phyloP scores from a whole-genome alignment of 257 asterid genomes.

The Nemophila menziesii region DNA sequence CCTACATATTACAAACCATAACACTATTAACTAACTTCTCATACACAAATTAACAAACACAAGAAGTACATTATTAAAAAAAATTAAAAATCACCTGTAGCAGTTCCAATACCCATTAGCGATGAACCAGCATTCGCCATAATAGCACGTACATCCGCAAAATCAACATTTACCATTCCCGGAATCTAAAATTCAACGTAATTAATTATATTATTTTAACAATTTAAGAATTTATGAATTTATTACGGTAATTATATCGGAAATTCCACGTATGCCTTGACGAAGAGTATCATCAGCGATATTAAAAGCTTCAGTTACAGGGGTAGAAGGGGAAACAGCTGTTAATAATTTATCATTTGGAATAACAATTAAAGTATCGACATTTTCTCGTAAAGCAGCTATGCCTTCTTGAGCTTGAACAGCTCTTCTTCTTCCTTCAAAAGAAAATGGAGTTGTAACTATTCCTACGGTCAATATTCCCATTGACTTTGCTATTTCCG shows the following conservation, averaged over 20 bases:
- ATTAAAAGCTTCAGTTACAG: slow-evolving; percentile 94
- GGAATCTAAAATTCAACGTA: slow-evolving; percentile 55
- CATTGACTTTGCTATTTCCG: slow-evolving; percentile 81
- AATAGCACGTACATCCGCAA: slow-evolving; percentile 95
- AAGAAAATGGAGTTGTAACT: slow-evolving; percentile 89
- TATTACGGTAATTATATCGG: slow-evolving; percentile 85
- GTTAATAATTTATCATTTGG: slow-evolving; percentile 84
- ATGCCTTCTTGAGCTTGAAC: slow-evolving; percentile 98
- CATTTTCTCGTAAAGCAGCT: slow-evolving; percentile 85
- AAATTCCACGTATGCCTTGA: slow-evolving; percentile 96
- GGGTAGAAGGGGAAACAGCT: slow-evolving; percentile 90
- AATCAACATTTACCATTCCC: slow-evolving; percentile 90
- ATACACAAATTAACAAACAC: neutral
- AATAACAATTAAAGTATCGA: slow-evolving; percentile 87
- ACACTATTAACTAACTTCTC: slow-evolving; percentile 7
- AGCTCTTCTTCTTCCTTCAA: slow-evolving; percentile 92
- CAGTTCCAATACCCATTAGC: slow-evolving; percentile 93
- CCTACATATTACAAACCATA: slow-evolving; percentile 36
- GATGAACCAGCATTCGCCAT: slow-evolving; percentile 97
- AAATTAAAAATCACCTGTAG: slow-evolving; percentile 46
- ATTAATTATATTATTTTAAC: too few relatives aligned
- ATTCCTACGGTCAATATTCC: slow-evolving; percentile 93
- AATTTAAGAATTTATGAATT: neutral
- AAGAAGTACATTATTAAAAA: neutral
- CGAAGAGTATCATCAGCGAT: slow-evolving; percentile 96